Evolutionary conservation across 768 basidiomycete species (phyloP).

Genomic region (Tylopilus intermedius): DNA sequence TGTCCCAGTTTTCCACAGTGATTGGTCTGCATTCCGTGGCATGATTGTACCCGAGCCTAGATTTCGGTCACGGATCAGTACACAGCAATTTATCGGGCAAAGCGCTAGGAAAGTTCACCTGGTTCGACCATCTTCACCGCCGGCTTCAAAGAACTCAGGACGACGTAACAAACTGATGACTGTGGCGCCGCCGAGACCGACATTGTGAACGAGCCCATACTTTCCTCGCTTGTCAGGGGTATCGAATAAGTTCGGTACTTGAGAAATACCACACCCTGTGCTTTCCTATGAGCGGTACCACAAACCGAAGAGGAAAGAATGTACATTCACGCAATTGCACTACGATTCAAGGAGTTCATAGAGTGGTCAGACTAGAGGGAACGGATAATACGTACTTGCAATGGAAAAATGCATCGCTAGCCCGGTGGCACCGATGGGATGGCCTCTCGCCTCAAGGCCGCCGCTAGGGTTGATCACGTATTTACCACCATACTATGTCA

Average conservation of each 20-base stretch:
- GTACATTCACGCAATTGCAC: too few species aligned
- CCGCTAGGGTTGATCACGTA: conserved; percentile 80
- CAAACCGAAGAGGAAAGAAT: too few species aligned
- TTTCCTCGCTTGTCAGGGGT: conserved; percentile 60
- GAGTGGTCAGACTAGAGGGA: too few species aligned
- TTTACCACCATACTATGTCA: conserved; percentile 69
- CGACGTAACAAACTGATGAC: conserved; percentile 69
- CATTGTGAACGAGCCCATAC: conserved; percentile 68
- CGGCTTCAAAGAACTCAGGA: conserved; percentile 65
- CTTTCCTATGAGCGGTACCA: too few species aligned
- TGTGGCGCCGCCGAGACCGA: conserved; percentile 76
- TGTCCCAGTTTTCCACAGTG: conserved; percentile 59
- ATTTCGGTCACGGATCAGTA: neutral
- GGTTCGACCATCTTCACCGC: conserved; percentile 57
- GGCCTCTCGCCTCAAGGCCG: conserved; percentile 29
- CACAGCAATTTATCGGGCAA: neutral
- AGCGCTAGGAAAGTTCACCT: conserved; percentile 35
- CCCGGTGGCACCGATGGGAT: too few species aligned
- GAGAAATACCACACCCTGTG: too few species aligned
- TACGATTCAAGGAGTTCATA: too few species aligned
- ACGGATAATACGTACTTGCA: neutral
- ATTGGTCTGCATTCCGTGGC: conserved; percentile 45
- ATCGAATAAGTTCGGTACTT: conserved; percentile 58
- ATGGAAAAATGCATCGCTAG: too few species aligned
- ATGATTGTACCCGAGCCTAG: conserved; percentile 46